These are phyloP conservation scores for Chloranthus sessilifolius DNA, from an alignment of 164 flowering plant genomes.

Conservation along the genomic window DNA sequence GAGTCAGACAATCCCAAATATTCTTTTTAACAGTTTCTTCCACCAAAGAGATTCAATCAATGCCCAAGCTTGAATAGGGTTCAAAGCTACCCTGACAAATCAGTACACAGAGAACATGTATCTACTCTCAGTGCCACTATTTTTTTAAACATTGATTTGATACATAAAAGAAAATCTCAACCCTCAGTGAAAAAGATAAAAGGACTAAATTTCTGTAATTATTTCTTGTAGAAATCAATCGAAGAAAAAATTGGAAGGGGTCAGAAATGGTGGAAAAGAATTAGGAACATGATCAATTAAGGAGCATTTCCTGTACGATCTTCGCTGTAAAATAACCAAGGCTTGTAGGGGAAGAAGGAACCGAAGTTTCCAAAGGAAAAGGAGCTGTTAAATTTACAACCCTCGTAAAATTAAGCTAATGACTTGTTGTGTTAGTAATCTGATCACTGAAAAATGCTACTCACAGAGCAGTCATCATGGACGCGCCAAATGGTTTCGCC, in stretches of 20 bases:
- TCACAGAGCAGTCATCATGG: constrained; percentile 95
- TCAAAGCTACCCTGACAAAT: constrained; percentile 74
- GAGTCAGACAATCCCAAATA: constrained; percentile 4
- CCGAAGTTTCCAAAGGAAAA: not conserved
- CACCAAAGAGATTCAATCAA: constrained; percentile 50
- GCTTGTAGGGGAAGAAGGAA: constrained; percentile 11
- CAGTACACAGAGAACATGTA: constrained; percentile 23
- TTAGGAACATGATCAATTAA: too few species aligned
- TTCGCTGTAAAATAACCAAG: too few species aligned
- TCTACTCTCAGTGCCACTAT: constrained; percentile 12
- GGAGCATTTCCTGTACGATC: too few species aligned
- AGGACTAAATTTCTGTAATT: not conserved
- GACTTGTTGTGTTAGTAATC: constrained; percentile 4
- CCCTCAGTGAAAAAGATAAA: not conserved
- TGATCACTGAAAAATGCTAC: constrained; percentile 50
- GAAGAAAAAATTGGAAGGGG: not conserved
- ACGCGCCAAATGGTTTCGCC: constrained; percentile 96
- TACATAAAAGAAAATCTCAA: constrained; percentile 1
- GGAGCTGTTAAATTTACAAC: constrained; percentile 7
- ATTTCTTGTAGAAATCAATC: constrained; percentile 6
- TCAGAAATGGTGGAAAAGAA: too few species aligned
- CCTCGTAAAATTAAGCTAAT: constrained; percentile 2
- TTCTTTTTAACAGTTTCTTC: constrained; percentile 6
- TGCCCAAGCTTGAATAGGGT: constrained; percentile 78
- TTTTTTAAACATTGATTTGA: not conserved